Percentiles rank a stretch among this genome's conserved stretches.
phyloP scores from a whole-genome alignment of 169 alveolate species.

The Plasmodium cynomolgi region DNA sequence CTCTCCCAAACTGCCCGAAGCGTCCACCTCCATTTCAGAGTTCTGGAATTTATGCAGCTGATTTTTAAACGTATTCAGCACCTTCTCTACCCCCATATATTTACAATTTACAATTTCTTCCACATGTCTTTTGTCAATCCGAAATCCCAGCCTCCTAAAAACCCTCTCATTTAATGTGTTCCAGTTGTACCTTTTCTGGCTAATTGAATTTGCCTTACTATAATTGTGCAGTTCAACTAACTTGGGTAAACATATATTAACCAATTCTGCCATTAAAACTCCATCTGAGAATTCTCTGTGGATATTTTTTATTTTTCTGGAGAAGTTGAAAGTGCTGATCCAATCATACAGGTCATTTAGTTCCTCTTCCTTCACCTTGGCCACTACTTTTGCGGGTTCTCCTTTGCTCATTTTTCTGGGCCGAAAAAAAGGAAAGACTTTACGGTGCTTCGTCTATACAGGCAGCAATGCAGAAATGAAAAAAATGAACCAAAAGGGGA shows the following conservation, averaged over 20 bases:
- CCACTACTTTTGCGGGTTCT: conserved; percentile 13
- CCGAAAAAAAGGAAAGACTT: no score
- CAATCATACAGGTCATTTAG: conserved; percentile 43
- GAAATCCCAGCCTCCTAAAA: conserved; percentile 46
- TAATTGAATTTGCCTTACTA: conserved; percentile 67
- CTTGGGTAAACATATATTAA: conserved; percentile 53
- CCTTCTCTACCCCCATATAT: conserved; percentile 69
- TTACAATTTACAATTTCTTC: conserved; percentile 67
- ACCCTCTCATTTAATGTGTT: conserved; percentile 76
- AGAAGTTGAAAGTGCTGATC: conserved; percentile 35
- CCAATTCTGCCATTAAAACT: conserved; percentile 64
- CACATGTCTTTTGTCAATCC: conserved; percentile 51
- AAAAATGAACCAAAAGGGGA: no score
- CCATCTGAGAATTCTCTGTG: conserved; percentile 72
- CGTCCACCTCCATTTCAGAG: conserved; percentile 32
- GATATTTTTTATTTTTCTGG: conserved; percentile 63
- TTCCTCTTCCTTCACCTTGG: conserved; percentile 55
- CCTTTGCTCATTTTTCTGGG: conserved; percentile 46
- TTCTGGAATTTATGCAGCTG: conserved; percentile 44
- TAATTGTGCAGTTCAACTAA: conserved; percentile 77
- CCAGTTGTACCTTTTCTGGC: conserved; percentile 76
- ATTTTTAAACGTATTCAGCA: conserved; percentile 39
- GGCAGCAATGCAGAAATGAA: no score
- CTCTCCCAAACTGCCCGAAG: background rate
- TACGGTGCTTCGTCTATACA: no score